These are phyloP conservation scores for Aphanomyces astaci DNA, from an alignment of 352 stramenopile genomes.

Conservation along the genomic window DNA sequence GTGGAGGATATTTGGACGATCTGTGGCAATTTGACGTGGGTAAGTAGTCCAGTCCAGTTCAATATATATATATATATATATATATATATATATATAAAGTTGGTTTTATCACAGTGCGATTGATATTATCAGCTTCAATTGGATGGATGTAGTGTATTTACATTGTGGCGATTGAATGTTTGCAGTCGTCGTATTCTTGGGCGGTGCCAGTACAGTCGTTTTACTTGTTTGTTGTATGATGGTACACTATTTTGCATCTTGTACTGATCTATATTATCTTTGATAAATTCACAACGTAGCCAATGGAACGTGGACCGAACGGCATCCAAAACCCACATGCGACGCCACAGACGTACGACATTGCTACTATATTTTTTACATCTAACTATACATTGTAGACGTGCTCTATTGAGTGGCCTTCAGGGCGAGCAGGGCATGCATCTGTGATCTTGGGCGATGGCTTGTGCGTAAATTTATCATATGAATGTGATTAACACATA, in stretches of 20 bases:
- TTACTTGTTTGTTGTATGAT: no score
- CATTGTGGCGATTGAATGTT: no score
- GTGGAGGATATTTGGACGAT: constrained; percentile 92
- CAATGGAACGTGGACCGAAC: constrained; percentile 57
- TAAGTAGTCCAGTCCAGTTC: no score
- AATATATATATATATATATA: no score
- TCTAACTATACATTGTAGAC: constrained; percentile 29
- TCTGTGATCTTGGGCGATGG: constrained; percentile 63
- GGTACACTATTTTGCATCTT: no score
- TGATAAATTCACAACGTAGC: constrained; percentile 50
- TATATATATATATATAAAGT: no score
- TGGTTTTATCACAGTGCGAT: no score
- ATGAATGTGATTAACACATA: background rate
- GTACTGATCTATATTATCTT: no score
- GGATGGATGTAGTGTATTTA: no score
- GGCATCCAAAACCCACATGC: constrained; percentile 60
- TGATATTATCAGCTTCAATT: no score
- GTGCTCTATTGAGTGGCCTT: constrained; percentile 85
- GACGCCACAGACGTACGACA: constrained; percentile 25
- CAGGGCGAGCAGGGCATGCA: constrained; percentile 77
- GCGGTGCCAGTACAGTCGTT: no score
- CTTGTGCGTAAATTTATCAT: constrained; percentile 35
- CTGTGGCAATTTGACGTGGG: constrained; percentile 65
- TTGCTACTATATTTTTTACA: background rate
- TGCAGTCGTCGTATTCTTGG: no score